These are phyloP conservation scores for Globisporangium canariense DNA, from an alignment of 352 stramenopile species.

Conservation along the genomic window DNA sequence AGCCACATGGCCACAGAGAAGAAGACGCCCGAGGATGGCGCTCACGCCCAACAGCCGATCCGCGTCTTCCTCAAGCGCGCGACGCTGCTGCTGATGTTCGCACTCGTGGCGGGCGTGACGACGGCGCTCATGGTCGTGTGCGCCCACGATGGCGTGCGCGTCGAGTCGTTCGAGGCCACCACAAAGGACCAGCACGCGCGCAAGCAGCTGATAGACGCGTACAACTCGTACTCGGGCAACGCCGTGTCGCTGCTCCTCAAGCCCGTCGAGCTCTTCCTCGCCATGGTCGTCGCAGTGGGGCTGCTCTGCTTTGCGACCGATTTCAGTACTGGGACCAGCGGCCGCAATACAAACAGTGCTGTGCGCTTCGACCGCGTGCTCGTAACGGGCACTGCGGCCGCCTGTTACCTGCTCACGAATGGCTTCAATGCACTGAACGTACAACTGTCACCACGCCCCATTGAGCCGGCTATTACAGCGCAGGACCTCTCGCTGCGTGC, in stretches of 20 bases:
- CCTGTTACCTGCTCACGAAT: constrained; percentile 8
- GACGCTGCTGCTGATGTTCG: not conserved
- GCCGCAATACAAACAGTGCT: not conserved
- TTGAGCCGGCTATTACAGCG: not conserved
- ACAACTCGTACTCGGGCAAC: constrained; percentile 13
- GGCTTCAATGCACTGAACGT: constrained; percentile 8
- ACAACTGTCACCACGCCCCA: not conserved
- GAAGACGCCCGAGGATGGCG: too few relatives aligned
- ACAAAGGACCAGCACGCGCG: constrained; percentile 2
- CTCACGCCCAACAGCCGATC: not conserved
- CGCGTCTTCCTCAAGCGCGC: not conserved
- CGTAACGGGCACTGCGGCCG: not conserved
- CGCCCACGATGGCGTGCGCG: not conserved
- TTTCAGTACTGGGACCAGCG: not conserved
- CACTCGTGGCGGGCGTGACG: not conserved
- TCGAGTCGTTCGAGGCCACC: constrained; percentile 1
- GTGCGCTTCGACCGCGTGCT: constrained; percentile 23
- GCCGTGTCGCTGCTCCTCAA: constrained; percentile 2
- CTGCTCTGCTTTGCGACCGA: constrained; percentile 10
- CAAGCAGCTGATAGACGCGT: constrained; percentile 8
- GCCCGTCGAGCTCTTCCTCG: constrained; percentile 9
- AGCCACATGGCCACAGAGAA: too few relatives aligned
- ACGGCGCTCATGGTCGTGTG: not conserved
- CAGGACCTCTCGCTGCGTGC: not conserved
- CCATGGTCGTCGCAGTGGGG: constrained; percentile 4